A percentile compares a stretch with the other conserved stretches of the same genome.
These are phyloP conservation scores for Vigna nakashimae DNA, from an alignment of 306 rosid genomes.

Conservation along the genomic window DNA sequence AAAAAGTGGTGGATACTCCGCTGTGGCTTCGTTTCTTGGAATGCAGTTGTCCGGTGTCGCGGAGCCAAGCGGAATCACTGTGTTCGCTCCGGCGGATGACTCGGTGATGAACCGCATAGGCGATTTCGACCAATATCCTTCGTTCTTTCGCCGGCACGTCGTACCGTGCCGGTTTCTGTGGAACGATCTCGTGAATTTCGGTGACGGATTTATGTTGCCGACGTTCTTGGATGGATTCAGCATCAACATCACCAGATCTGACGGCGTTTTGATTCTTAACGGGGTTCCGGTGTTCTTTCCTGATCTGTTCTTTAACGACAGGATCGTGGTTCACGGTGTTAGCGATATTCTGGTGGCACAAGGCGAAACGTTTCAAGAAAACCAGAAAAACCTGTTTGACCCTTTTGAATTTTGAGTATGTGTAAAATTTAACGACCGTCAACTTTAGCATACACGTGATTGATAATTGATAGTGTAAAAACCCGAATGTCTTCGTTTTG, in stretches of 20 bases:
- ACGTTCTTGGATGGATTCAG: conserved; percentile 67
- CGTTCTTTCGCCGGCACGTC: conserved; percentile 72
- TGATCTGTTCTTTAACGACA: conserved; percentile 55
- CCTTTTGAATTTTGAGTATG: conserved; percentile 56
- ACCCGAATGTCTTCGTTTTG: too few relatives aligned
- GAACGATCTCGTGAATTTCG: conserved; percentile 64
- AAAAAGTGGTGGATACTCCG: conserved; percentile 56
- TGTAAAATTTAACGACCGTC: too few relatives aligned
- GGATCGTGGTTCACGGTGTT: conserved; percentile 77
- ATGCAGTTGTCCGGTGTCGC: conserved; percentile 56
- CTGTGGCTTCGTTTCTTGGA: conserved; percentile 72
- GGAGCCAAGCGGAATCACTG: conserved; percentile 57
- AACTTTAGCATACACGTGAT: too few relatives aligned
- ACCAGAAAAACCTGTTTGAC: conserved; percentile 38
- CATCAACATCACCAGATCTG: conserved; percentile 57
- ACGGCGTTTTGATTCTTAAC: conserved; percentile 62
- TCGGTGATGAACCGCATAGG: conserved; percentile 47
- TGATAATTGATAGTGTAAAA: too few relatives aligned
- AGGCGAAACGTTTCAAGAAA: conserved; percentile 2
- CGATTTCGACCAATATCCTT: conserved; percentile 50
- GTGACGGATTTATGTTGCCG: conserved; percentile 52
- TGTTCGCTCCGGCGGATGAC: conserved; percentile 77
- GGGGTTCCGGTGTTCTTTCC: conserved; percentile 64
- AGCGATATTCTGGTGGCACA: conserved; percentile 49
- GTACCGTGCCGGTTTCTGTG: conserved; percentile 71